Conservation (phyloP, 2,329 filamentous ascomycete species). For the Tolypocladium paradoxum region DNA sequence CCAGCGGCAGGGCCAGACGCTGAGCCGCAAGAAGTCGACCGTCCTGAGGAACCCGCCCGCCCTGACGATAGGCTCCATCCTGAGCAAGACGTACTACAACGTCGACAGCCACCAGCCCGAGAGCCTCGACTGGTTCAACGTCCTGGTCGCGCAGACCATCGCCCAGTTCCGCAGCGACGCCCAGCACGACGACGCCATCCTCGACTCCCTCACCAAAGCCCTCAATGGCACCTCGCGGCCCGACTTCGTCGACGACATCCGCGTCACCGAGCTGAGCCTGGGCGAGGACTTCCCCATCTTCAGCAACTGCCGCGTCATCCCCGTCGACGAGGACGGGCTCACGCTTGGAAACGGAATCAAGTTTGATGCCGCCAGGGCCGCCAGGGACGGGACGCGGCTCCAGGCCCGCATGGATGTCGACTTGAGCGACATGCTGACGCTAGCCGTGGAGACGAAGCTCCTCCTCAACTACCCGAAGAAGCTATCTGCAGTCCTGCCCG, state of each 20-base stretch:
- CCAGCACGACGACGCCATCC: slow-evolving; percentile 80
- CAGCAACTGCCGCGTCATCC: slow-evolving; percentile 93
- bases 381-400: slow-evolving; percentile 59
- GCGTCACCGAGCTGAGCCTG: slow-evolving; percentile 83
- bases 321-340: slow-evolving; percentile 70
- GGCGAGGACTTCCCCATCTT: slow-evolving; percentile 98
- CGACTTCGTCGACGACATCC: slow-evolving; percentile 87
- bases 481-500: slow-evolving; percentile 77
- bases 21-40: slow-evolving; percentile 58
- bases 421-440: slow-evolving; percentile 86
- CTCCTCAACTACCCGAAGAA: slow-evolving; percentile 91
- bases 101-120: slow-evolving; percentile 92
- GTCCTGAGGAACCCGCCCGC: slow-evolving; percentile 62
- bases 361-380: slow-evolving; percentile 41
- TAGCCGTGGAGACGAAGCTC: slow-evolving; percentile 89
- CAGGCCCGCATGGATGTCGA: slow-evolving; percentile 97
- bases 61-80: slow-evolving; percentile 84
- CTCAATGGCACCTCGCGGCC: slow-evolving; percentile 82
- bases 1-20: slow-evolving; percentile 27
- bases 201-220: slow-evolving; percentile 72
- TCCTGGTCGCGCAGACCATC: slow-evolving; percentile 90
- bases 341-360: slow-evolving; percentile 39
- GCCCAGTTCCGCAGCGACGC: slow-evolving; percentile 91
- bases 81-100: slow-evolving; percentile 97
- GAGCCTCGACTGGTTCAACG: slow-evolving; percentile 97